Conservation (phyloP, 1,139 yeast species). For the Debaryomyces singareniensis region DNA sequence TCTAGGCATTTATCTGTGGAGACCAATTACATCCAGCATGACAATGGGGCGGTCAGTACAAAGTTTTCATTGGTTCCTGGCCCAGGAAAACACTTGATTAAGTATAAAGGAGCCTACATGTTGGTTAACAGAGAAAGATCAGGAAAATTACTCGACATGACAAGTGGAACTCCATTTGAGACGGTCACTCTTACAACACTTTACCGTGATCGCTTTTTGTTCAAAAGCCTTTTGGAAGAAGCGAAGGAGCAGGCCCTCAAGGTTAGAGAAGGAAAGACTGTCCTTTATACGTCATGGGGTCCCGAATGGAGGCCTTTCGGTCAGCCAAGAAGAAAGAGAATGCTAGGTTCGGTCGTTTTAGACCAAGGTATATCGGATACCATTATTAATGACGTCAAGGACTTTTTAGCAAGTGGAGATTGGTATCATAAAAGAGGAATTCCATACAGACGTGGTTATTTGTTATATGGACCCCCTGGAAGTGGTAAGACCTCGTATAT, state of each 20-base stretch:
- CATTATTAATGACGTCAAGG: slow-evolving; percentile 67
- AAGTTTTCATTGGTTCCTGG: slow-evolving; percentile 95
- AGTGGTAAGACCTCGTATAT: slow-evolving; percentile 94
- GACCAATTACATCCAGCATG: slow-evolving; percentile 82
- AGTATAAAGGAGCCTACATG: slow-evolving; percentile 84
- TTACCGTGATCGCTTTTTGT: slow-evolving; percentile 70
- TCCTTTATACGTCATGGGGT: slow-evolving; percentile 89
- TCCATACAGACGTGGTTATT: slow-evolving; percentile 93
- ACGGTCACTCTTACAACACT: slow-evolving; percentile 89
- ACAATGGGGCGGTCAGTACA: slow-evolving; percentile 85
- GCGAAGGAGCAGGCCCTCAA: slow-evolving; percentile 81
- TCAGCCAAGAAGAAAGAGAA: slow-evolving; percentile 83
- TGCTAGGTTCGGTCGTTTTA: slow-evolving; percentile 77
- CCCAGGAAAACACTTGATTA: slow-evolving; percentile 87
- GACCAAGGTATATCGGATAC: slow-evolving; percentile 67
- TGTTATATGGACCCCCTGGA: slow-evolving; percentile 96
- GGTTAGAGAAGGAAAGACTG: slow-evolving; percentile 90
- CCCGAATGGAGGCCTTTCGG: slow-evolving; percentile 99
- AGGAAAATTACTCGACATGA: slow-evolving; percentile 81
- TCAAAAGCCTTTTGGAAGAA: slow-evolving; percentile 69
- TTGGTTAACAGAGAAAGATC: slow-evolving; percentile 85
- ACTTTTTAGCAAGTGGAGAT: slow-evolving; percentile 69
- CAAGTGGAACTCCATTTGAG: slow-evolving; percentile 91
- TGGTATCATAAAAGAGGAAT: slow-evolving; percentile 97
- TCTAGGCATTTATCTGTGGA: slow-evolving; percentile 89